Percentiles rank a stretch among this genome's conserved stretches.
Evolutionary conservation across 768 basidiomycete species (phyloP).

Genomic region (Neoboletus subvelutipes): DNA sequence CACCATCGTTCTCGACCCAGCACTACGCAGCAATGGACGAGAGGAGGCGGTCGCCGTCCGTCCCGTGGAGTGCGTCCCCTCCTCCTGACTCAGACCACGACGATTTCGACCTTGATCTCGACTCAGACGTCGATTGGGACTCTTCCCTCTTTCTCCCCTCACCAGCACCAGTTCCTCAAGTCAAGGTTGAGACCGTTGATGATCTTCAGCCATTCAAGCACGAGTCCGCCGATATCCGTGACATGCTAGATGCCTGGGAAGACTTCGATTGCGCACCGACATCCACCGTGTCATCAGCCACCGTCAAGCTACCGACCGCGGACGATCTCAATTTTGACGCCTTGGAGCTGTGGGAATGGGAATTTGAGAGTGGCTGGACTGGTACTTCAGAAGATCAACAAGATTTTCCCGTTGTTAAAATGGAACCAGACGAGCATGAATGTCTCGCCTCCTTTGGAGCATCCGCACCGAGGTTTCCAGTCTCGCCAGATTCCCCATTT

Average conservation of each 20-base stretch:
- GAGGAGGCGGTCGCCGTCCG: conserved; percentile 58
- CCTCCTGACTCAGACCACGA: conserved; percentile 62
- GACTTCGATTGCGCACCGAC: conserved; percentile 45
- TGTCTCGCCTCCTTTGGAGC: conserved; percentile 3
- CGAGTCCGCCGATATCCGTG: conserved; percentile 61
- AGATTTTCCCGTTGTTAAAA: conserved; percentile 29
- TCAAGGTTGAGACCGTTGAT: conserved; percentile 26
- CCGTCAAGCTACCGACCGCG: conserved; percentile 29
- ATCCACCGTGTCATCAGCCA: conserved; percentile 29
- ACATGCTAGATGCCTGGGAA: conserved; percentile 71
- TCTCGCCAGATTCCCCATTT: conserved; percentile 22
- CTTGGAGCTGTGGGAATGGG: conserved; percentile 38
- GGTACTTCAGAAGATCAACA: conserved; percentile 15
- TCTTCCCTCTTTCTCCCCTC: conserved; percentile 33
- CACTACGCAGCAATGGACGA: conserved; percentile 19
- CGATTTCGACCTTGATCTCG: conserved; percentile 51
- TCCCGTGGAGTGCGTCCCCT: conserved; percentile 60
- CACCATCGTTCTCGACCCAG: conserved; percentile 27
- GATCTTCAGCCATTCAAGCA: conserved; percentile 47
- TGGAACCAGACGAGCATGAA: conserved; percentile 48
- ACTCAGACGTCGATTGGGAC: conserved; percentile 61
- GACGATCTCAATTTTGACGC: conserved; percentile 46
- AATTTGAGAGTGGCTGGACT: conserved; percentile 32
- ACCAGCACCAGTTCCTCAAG: conserved; percentile 14
- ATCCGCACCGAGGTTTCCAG: conserved; percentile 9